These are phyloP conservation scores for Solanum pinnatisectum DNA, from an alignment of 257 asterid species.

Conservation along the genomic window DNA sequence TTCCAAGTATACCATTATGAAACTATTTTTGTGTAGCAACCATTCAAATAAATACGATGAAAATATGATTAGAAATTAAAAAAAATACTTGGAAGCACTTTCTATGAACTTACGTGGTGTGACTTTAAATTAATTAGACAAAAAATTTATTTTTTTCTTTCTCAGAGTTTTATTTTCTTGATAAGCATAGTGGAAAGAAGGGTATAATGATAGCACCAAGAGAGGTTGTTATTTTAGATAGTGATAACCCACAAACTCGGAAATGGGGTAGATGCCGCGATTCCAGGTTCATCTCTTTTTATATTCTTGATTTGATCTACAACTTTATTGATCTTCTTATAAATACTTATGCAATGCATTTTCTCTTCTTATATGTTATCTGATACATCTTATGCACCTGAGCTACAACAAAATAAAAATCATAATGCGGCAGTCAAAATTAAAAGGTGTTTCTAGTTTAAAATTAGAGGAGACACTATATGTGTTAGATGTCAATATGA, in stretches of 20 bases:
- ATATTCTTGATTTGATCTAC: no score
- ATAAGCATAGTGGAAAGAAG: conserved; percentile 22
- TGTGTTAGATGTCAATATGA: no score
- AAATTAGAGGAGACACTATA: no score
- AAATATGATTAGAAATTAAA: neutral
- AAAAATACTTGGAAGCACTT: neutral
- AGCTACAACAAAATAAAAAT: no score
- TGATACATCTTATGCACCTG: no score
- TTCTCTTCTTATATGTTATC: neutral
- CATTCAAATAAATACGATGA: neutral
- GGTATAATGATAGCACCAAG: conserved; percentile 24
- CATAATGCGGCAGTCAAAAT: no score
- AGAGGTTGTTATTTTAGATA: conserved; percentile 18
- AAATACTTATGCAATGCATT: neutral
- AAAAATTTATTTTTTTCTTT: neutral
- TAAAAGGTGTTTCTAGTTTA: no score
- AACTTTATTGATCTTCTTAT: neutral
- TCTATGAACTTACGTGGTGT: neutral
- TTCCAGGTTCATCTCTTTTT: neutral
- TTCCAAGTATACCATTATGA: neutral
- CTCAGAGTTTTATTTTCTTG: conserved; percentile 20
- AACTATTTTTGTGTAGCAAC: neutral
- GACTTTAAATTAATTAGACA: neutral
- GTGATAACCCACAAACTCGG: neutral
- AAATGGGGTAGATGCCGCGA: neutral